A percentile compares a stretch with the other conserved stretches of the same genome.
Conservation (phyloP, 495 filamentous ascomycete genomes). For the Xylaria venustula region DNA sequence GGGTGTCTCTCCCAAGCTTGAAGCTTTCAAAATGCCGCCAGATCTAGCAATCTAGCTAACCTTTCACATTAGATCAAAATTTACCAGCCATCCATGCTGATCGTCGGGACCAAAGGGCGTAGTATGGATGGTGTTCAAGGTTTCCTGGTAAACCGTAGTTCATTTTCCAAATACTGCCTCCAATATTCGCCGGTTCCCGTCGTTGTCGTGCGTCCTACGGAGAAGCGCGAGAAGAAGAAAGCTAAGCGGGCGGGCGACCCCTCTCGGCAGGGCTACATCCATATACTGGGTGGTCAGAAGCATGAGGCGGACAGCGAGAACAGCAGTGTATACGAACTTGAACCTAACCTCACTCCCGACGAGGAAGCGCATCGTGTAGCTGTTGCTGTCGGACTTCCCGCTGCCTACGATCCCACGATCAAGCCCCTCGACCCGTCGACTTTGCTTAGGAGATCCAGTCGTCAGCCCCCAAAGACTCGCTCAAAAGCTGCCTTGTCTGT, state of each 20-base stretch:
- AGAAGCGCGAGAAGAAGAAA: slow-evolving; percentile 91
- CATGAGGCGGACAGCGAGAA: slow-evolving; percentile 54
- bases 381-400: slow-evolving; percentile 65
- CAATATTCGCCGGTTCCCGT: slow-evolving; percentile 97
- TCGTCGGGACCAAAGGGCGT: slow-evolving; percentile 88
- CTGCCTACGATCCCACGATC: slow-evolving; percentile 54
- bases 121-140: slow-evolving; percentile 86
- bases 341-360: slow-evolving; percentile 46
- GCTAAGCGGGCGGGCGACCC: slow-evolving; percentile 82
- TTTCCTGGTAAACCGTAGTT: slow-evolving; percentile 75
- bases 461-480: slow-evolving; percentile 26
- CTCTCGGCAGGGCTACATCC: slow-evolving; percentile 71
- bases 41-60: slow-evolving; percentile 3
- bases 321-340: slow-evolving; percentile 46
- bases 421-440: slow-evolving; percentile 46
- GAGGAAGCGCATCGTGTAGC: slow-evolving; percentile 72
- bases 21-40: background rate
- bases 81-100: slow-evolving; percentile 91
- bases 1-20: slow-evolving; percentile 28
- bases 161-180: slow-evolving; percentile 93
- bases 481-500: slow-evolving; percentile 18
- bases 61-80: slow-evolving; percentile 69
- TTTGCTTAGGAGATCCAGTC: slow-evolving; percentile 24
- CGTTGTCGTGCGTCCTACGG: slow-evolving; percentile 86
- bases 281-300: slow-evolving; percentile 70